A percentile compares a stretch with the other conserved stretches of the same genome.
phyloP scores from a whole-genome alignment of 805 yeast species.

The Wickerhamomyces xylosicus region DNA sequence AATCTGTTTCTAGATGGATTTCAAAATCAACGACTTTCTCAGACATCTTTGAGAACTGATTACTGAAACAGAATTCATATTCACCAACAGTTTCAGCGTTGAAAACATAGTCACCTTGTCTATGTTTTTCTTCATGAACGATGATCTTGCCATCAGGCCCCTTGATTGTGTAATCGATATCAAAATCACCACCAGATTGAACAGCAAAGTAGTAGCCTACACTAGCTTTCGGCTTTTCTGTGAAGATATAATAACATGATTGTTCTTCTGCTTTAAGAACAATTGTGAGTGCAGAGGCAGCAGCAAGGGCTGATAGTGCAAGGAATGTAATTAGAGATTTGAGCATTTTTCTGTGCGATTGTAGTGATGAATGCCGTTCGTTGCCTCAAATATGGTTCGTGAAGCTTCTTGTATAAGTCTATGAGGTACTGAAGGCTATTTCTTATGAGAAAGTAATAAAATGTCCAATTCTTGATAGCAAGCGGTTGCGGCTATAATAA shows the following conservation, averaged over 20 bases:
- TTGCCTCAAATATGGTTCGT: too few species aligned
- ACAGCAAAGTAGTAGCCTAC: slow-evolving; percentile 66
- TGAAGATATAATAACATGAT: slow-evolving; percentile 63
- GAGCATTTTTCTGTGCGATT: too few species aligned
- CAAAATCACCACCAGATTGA: slow-evolving; percentile 59
- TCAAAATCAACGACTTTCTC: slow-evolving; percentile 65
- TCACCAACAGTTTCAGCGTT: slow-evolving; percentile 48
- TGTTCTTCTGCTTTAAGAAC: slow-evolving; percentile 65
- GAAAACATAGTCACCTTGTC: slow-evolving; percentile 54
- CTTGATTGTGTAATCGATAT: slow-evolving; percentile 50
- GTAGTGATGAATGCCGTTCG: too few species aligned
- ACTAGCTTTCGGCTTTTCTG: slow-evolving; percentile 45
- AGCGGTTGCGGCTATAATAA: too few species aligned
- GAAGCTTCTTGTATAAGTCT: too few species aligned
- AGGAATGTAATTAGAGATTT: slow-evolving; percentile 1
- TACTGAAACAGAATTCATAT: slow-evolving; percentile 57
- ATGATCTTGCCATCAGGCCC: slow-evolving; percentile 43
- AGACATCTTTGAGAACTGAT: slow-evolving; percentile 56
- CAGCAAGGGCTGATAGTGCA: slow-evolving; percentile 1
- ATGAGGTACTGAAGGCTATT: too few species aligned
- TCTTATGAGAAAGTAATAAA: too few species aligned
- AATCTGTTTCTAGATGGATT: slow-evolving; percentile 40
- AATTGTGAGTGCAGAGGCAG: slow-evolving; percentile 58
- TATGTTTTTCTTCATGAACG: slow-evolving; percentile 40
- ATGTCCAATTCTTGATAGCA: too few species aligned